A percentile compares a stretch with the other conserved stretches of the same genome.
Conservation (phyloP, 1,284 basidiomycete genomes). For the Porodaedalea pini region DNA sequence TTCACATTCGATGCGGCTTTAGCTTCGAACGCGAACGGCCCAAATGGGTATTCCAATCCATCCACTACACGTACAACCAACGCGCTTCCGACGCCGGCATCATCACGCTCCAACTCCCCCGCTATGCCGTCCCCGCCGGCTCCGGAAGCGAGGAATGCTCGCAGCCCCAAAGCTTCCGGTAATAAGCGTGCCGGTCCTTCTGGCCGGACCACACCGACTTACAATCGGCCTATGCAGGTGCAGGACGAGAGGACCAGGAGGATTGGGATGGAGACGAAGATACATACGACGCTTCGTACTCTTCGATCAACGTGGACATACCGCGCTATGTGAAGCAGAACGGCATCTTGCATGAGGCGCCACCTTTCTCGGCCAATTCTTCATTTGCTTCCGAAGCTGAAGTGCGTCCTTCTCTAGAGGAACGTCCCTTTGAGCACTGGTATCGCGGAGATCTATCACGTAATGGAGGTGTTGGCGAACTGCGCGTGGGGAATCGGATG, state of each 20-base stretch:
- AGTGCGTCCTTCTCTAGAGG: constrained; percentile 59
- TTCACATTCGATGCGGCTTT: constrained; percentile 33
- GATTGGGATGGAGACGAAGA: constrained; percentile 8
- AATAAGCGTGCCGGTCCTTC: constrained; percentile 10
- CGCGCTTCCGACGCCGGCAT: constrained; percentile 32
- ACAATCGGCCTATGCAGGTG: constrained; percentile 4
- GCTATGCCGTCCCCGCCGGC: constrained; percentile 15
- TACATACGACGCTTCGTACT: constrained; percentile 11
- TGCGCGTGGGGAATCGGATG: constrained; percentile 61
- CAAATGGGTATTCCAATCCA: constrained; percentile 12
- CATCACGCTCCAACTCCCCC: constrained; percentile 39
- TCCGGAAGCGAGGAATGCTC: constrained; percentile 40
- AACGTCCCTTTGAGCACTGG: constrained; percentile 78
- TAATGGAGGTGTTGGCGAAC: constrained; percentile 76
- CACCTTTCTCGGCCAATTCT: constrained; percentile 19
- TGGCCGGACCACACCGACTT: constrained; percentile 4
- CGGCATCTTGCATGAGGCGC: constrained; percentile 18
- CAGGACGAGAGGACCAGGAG: neutral
- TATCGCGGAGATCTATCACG: constrained; percentile 75
- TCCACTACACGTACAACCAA: constrained; percentile 28
- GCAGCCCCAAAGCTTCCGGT: constrained; percentile 41
- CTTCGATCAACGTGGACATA: constrained; percentile 11
- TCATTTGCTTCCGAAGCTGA: constrained; percentile 28
- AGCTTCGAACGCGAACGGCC: neutral
- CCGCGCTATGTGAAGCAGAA: constrained; percentile 6